Evolutionary conservation across 768 basidiomycete genomes (phyloP), one percentile per base, ranked within the genome.

Genomic region (Termitomyces sp.): DNA sequence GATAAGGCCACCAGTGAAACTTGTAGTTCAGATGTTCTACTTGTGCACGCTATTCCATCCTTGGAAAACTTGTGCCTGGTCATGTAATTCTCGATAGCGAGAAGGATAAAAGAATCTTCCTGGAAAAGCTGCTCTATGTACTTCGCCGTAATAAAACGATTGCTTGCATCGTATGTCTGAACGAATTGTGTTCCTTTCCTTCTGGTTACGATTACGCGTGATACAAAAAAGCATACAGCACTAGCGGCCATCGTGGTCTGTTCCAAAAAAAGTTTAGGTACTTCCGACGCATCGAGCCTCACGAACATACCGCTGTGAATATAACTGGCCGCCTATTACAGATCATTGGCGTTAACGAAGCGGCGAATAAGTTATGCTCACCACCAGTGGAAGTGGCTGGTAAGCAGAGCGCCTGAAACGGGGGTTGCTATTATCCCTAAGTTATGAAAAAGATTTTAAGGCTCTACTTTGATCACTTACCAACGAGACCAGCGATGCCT

Each of bases 361-460:
- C 16, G 12, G 12, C 21, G 12, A 43, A 14, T 14, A 16, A 9
- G 42, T 23, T 23, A 14, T 14, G 54, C 54, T 56, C 19, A 56
- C 66, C 71, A 66, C 82, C 82, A 83, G 42, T 69, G 59, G 50
- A 74, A 76, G 1, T 72, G 57, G 10, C 64, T 65, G 1, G 78
- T 80, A 7, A 83, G 68, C 8, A 83, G 64, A 14, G 79, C 79
- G 9, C 82, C 82, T 16, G 73, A 69, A 57, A 82, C 77, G 0
- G 82, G 78, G 0, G 74, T 73, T 10, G 73, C 76, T 77, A 11
- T n/a, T 10, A 19, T 37, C 11, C 27, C 10, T 16, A 8, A 16
- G 0, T n/a, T 39, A 34, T 23, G 45, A 35, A 14, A n/a, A n/a
- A 19, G 25, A 34, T 14, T 16, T n/a, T 12, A 21, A 28, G 41